Conservation (phyloP, 257 asterid genomes). For the Rehmannia glutinosa region DNA sequence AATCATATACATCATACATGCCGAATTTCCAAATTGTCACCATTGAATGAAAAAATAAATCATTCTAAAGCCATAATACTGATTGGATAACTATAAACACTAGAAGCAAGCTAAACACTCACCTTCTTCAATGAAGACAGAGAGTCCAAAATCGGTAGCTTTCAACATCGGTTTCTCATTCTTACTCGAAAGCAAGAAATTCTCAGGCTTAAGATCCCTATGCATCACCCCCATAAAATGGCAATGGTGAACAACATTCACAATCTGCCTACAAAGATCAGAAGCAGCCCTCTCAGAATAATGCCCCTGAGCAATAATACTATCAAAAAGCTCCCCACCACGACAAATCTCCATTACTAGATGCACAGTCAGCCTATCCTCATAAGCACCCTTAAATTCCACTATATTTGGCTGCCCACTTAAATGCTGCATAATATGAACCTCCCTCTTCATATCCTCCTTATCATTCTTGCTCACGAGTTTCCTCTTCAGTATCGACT, state of each 20-base stretch:
- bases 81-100: too few relatives aligned
- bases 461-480: conserved; percentile 58
- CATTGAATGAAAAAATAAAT: not conserved
- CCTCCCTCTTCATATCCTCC: conserved; percentile 72
- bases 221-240: conserved; percentile 80
- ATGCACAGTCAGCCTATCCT: conserved; percentile 57
- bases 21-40: not conserved
- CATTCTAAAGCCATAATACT: not conserved
- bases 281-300: conserved; percentile 63
- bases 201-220: conserved; percentile 77
- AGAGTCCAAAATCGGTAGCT: conserved; percentile 72
- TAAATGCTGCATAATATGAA: conserved; percentile 65
- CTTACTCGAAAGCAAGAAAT: conserved; percentile 62
- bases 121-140: conserved; percentile 73
- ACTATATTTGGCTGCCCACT: conserved; percentile 73
- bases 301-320: conserved; percentile 62
- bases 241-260: conserved; percentile 66
- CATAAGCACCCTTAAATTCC: conserved; percentile 64
- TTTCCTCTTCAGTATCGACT: conserved; percentile 59
- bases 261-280: conserved; percentile 64
- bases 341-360: conserved; percentile 65
- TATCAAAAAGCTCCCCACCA: conserved; percentile 69
- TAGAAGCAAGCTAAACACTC: conserved; percentile 1
- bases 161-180: conserved; percentile 47
- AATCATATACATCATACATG: not conserved